Percentiles rank a stretch among this genome's conserved stretches.
Evolutionary conservation across 2,329 filamentous ascomycete species (phyloP).

Genomic region (Venturia asperata): DNA sequence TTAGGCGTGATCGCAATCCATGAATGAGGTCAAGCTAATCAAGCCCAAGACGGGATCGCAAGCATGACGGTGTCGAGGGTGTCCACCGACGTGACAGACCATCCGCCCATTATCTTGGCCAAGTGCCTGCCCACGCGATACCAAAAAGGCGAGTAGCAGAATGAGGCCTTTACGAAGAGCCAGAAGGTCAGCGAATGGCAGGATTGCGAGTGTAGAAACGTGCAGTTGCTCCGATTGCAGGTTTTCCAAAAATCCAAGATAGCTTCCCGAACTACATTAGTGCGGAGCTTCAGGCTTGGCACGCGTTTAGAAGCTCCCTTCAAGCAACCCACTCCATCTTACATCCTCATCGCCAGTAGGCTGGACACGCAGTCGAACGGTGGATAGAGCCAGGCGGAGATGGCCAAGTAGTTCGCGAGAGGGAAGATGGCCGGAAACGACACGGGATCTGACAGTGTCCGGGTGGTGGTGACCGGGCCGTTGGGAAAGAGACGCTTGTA

Average conservation of each 20-base stretch:
- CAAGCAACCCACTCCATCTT: background rate
- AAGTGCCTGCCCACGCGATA: background rate
- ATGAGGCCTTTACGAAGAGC: background rate
- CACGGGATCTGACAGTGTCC: background rate
- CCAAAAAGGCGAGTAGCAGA: background rate
- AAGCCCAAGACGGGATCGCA: background rate
- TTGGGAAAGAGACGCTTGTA: background rate
- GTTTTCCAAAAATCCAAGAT: background rate
- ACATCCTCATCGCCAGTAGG: constrained; percentile 7
- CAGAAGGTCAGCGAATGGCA: background rate
- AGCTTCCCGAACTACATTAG: background rate
- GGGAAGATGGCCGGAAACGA: background rate
- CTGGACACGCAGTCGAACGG: background rate
- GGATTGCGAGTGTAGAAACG: background rate
- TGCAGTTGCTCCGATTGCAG: background rate
- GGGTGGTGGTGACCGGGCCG: background rate
- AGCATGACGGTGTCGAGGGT: constrained; percentile 1
- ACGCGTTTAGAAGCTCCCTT: background rate
- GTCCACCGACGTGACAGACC: background rate
- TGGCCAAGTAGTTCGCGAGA: background rate
- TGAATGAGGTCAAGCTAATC: constrained; percentile 15
- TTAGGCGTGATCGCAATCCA: background rate
- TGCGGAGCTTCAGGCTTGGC: constrained; percentile 4
- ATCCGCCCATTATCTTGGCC: background rate
- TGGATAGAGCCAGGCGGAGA: background rate